Percentiles rank a stretch among this genome's conserved stretches.
Conservation (phyloP, 352 stramenopile species). For the Phytophthora boehmeriae region DNA sequence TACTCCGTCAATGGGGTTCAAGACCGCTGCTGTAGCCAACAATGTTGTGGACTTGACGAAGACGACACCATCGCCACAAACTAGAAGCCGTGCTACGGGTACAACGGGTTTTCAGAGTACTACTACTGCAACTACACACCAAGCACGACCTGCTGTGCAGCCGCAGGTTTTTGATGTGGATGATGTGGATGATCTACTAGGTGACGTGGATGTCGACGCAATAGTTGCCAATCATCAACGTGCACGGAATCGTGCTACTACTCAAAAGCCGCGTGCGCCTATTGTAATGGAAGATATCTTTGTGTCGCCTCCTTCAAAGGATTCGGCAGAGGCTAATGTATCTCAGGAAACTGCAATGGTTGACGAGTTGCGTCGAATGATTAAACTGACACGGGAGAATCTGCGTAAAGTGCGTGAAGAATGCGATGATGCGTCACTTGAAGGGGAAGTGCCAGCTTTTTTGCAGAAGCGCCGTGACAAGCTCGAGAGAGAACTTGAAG, state of each 20-base stretch:
- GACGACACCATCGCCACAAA: not conserved
- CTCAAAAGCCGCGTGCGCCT: slow-evolving; percentile 1
- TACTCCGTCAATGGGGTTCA: not conserved
- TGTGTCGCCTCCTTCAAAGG: slow-evolving; percentile 19
- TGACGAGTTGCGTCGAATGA: slow-evolving; percentile 49
- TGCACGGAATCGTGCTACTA: slow-evolving; percentile 16
- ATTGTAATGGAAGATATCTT: slow-evolving; percentile 11
- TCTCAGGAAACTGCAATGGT: slow-evolving; percentile 25
- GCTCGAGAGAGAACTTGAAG: slow-evolving; percentile 67
- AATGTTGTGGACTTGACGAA: slow-evolving; percentile 40
- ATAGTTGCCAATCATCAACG: slow-evolving; percentile 53
- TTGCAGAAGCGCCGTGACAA: slow-evolving; percentile 49
- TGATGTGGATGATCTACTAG: slow-evolving; percentile 41
- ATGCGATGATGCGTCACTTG: slow-evolving; percentile 82
- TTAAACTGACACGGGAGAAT: slow-evolving; percentile 67
- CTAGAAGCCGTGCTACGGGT: slow-evolving; percentile 2
- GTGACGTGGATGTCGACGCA: slow-evolving; percentile 56
- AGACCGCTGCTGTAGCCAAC: slow-evolving; percentile 3
- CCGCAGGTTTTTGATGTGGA: slow-evolving; percentile 27
- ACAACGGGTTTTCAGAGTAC: slow-evolving; percentile 9
- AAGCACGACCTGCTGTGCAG: slow-evolving; percentile 2
- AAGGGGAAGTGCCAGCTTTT: slow-evolving; percentile 68
- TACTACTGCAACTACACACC: not conserved
- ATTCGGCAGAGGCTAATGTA: slow-evolving; percentile 22
- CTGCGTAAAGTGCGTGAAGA: slow-evolving; percentile 76